Base-by-base conservation (phyloP, 78 protist genomes). In the Tieghemostelium lacteum region DNA sequence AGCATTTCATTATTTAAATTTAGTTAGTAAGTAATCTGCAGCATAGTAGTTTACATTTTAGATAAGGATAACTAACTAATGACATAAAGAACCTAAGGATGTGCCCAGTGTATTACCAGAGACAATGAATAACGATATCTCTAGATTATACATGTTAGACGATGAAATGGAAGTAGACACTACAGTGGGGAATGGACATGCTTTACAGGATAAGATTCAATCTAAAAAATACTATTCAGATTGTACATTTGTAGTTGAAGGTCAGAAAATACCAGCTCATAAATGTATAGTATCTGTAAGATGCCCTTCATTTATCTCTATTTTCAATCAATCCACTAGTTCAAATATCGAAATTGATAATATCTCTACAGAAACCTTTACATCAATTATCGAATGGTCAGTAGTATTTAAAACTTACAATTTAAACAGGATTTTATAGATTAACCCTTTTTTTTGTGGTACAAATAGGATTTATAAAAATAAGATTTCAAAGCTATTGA, bases 301-400 rank as follows among this genome's bases (percentile, higher is more conserved):
- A 34, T 70, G 63, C 19, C 65, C 64, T 29, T 24, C 52, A 24
- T 83, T 77, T 77, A 65, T 49, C 20, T n/a, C 17, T 17, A 24
- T 57, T n/a, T 42, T 69, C 4, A 1, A 52, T 1, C 52, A 54
- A 7, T 54, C 49, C 6, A 14, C 0, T 28, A 66, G 29, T 29
- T 61, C 55, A 40, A 31, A 24, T 7, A n/a, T 80, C 19, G 88
- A 80, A 57, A 83, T 83, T 31, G 69, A 54, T 37, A 78, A 83
- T 42, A 29, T 29, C 19, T 58, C 76, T 54, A 69, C 14, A 60
- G 54, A 83, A 60, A n/a, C 58, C 39, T 31, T 69, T 42, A 42
- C 33, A 66, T 66, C 63, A 4, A 36, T 83, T 10, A 40, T 70
- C 1, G 91, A 83, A 39, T 83, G 91, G 78, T 72, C 49, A 34